Percentiles rank a stretch among this genome's conserved stretches.
Conservation (phyloP, 2,329 filamentous ascomycete species). For the Thermochaetoides dissita region DNA sequence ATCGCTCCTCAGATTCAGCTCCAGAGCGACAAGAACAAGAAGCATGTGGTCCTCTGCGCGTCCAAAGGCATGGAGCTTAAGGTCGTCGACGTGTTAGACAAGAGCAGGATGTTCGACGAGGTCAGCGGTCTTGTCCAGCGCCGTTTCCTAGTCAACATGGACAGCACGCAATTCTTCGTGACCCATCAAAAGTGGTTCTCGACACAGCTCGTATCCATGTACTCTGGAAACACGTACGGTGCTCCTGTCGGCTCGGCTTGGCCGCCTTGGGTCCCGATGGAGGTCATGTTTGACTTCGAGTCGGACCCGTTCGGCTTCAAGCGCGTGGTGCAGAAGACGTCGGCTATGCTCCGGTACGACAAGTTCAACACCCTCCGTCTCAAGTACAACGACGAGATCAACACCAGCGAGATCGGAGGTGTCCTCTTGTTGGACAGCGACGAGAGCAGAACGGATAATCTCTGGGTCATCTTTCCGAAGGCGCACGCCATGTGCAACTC, state of each 20-base stretch:
- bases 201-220: constrained; percentile 74
- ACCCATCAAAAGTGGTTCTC: constrained; percentile 85
- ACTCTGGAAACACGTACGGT: constrained; percentile 87
- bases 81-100: constrained; percentile 96
- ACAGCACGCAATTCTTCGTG: constrained; percentile 96
- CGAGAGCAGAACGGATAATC: constrained; percentile 81
- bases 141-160: constrained; percentile 87
- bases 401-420: constrained; percentile 41
- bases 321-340: constrained; percentile 91
- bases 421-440: constrained; percentile 38
- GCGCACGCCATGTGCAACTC: constrained; percentile 94
- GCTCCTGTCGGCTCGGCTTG: constrained; percentile 72
- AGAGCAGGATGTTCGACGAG: constrained; percentile 76
- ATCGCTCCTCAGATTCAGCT: constrained; percentile 97
- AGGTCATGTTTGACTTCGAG: constrained; percentile 96
- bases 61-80: constrained; percentile 98
- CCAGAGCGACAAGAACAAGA: constrained; percentile 95
- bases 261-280: constrained; percentile 96
- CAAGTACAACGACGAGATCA: constrained; percentile 93
- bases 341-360: constrained; percentile 84
- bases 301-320: constrained; percentile 95
- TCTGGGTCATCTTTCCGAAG: constrained; percentile 94
- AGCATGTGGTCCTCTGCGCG: constrained; percentile 90
- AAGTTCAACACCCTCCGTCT: constrained; percentile 95
- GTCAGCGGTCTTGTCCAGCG: constrained; percentile 92